Base-by-base conservation (phyloP, 2,329 filamentous ascomycete species). In the Monosporascus sp. region DNA sequence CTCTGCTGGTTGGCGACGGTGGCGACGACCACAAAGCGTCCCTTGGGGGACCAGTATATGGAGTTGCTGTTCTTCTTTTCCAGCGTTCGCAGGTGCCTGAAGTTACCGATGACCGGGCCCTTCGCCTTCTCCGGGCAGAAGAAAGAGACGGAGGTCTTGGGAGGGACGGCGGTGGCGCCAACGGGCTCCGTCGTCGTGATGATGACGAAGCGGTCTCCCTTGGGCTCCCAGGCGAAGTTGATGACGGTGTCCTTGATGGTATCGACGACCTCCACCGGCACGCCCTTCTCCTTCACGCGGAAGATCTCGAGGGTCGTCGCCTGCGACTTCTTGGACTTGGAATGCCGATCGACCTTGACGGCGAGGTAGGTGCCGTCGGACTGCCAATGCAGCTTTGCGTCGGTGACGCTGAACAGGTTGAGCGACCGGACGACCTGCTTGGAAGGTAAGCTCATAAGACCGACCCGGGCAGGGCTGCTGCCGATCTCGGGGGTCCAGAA, bases 31-130 rank as follows among this genome's bases (percentile, higher is more conserved):
- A 97, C 93, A 67, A 99, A 99, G 48, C 94, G 87, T 51, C 94
- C 94, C 71, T 87, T 90, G 24, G 94, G 94, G 20, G 91, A 96
- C 94, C 94, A 99, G 84, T 97, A 97, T 68, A 99, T 99, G 60
- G 90, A 92, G 68, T 99, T 99, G 82, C 89, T 96, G 76, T 95
- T 97, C 85, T 97, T 97, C 85, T 97, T 97, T 65, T 99, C 94
- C 52, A 96, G 80, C 8, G 92, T 97, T 58, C 91, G 86, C 61
- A 97, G 86, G 69, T 95, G 90, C 79, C 93, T 95, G 82, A 97
- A 99, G 80, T 96, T 97, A 59, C 94, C 94, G 36, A 89, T 79
- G 24, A 82, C 80, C 50, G 82, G 70, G 27, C 81, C 90, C 82
- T 97, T 99, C 66, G 83, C 77, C 79, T 96, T 97, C 72, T 99